phyloP scores from a whole-genome alignment of 1,139 yeast genomes.

The Saccharomyces hybrid region DNA sequence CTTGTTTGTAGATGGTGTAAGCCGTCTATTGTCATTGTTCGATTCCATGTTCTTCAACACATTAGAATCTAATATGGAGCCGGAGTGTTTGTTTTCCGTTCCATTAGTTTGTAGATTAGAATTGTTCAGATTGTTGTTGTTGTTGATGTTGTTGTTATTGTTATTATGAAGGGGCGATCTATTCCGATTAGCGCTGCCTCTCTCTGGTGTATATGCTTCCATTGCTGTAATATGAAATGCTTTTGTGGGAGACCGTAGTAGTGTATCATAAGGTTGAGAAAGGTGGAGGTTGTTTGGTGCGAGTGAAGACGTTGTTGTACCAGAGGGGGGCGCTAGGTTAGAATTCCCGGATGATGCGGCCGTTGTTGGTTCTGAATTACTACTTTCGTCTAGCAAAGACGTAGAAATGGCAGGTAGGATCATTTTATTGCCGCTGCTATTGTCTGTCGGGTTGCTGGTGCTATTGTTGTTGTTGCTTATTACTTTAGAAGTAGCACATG shows the following conservation, averaged over 20 bases:
- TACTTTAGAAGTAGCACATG: slow-evolving; percentile 9
- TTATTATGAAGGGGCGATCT: slow-evolving; percentile 17
- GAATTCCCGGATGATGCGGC: not conserved
- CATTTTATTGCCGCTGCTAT: not conserved
- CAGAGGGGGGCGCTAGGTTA: slow-evolving; percentile 7
- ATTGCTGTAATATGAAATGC: slow-evolving; percentile 49
- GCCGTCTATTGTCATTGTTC: not conserved
- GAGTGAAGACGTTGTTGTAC: slow-evolving; percentile 14
- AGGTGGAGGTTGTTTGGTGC: slow-evolving; percentile 18
- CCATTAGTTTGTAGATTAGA: not conserved
- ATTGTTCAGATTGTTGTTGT: not conserved
- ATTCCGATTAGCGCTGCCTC: slow-evolving; percentile 45
- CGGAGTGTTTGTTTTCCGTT: not conserved
- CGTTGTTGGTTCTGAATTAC: slow-evolving; percentile 1
- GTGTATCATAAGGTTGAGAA: slow-evolving; percentile 29
- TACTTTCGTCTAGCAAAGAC: slow-evolving; percentile 2
- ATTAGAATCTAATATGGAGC: not conserved
- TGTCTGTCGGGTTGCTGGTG: not conserved
- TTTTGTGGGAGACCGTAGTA: slow-evolving; percentile 36
- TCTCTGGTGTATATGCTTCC: slow-evolving; percentile 78
- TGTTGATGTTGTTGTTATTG: slow-evolving; percentile 1
- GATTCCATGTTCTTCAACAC: not conserved
- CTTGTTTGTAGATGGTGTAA: slow-evolving; percentile 9
- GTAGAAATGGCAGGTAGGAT: slow-evolving; percentile 5
- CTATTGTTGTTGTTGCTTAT: slow-evolving; percentile 6